These are phyloP conservation scores for Penicillium psychrofluorescens DNA, from an alignment of 495 filamentous ascomycete genomes.

Conservation along the genomic window DNA sequence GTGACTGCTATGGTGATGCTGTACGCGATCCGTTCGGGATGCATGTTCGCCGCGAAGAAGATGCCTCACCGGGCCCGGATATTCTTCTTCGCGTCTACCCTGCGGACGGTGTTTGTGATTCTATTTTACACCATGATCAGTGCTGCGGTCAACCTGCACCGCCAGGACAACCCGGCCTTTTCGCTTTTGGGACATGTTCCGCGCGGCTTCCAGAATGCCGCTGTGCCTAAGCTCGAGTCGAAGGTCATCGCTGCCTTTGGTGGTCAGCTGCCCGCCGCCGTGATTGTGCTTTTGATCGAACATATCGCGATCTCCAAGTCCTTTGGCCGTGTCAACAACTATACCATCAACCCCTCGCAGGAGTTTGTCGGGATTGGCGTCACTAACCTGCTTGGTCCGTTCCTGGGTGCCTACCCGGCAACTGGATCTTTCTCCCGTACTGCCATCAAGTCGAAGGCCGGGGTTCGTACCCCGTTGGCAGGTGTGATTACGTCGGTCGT, in stretches of 20 bases:
- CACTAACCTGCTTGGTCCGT: slow-evolving; percentile 85
- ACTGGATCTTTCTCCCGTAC: slow-evolving; percentile 97
- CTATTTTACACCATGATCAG: slow-evolving; percentile 90
- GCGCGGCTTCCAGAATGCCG: slow-evolving; percentile 72
- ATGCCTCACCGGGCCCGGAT: slow-evolving; percentile 62
- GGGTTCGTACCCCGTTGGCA: slow-evolving; percentile 86
- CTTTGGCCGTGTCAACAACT: slow-evolving; percentile 94
- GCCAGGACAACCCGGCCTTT: slow-evolving; percentile 44
- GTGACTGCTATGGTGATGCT: slow-evolving; percentile 75
- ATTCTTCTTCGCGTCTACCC: slow-evolving; percentile 83
- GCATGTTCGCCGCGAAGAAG: slow-evolving; percentile 59
- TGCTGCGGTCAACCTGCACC: slow-evolving; percentile 66
- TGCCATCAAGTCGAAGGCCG: slow-evolving; percentile 96
- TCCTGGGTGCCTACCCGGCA: slow-evolving; percentile 88
- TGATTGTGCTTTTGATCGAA: slow-evolving; percentile 93
- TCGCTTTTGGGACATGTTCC: slow-evolving; percentile 71
- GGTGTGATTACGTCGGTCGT: slow-evolving; percentile 85
- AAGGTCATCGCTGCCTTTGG: slow-evolving; percentile 56
- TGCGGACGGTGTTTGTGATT: slow-evolving; percentile 89
- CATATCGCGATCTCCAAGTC: slow-evolving; percentile 98
- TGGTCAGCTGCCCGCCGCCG: slow-evolving; percentile 62
- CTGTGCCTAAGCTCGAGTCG: slow-evolving; percentile 63
- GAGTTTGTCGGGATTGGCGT: slow-evolving; percentile 94
- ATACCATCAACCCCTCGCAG: slow-evolving; percentile 95
- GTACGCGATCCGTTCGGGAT: slow-evolving; percentile 69